Evolutionary conservation across 2,329 filamentous ascomycete genomes (phyloP).

Genomic region (Aspergillus pseudonomiae): DNA sequence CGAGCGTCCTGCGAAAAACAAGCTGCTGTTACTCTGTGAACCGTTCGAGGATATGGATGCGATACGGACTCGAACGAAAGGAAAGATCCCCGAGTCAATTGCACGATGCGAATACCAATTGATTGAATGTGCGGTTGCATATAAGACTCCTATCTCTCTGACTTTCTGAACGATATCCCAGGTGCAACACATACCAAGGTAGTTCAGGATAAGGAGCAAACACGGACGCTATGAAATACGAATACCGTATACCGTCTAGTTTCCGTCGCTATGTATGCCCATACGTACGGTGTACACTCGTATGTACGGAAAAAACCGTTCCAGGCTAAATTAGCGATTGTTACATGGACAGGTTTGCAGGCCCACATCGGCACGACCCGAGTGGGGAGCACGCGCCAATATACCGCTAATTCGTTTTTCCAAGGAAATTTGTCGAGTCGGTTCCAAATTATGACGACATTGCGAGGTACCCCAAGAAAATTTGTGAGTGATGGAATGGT

Average conservation of each 20-base stretch:
- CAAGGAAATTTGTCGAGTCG: background rate
- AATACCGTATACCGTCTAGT: background rate
- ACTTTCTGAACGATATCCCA: background rate
- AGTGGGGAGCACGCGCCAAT: conserved; percentile 8
- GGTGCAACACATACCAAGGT: background rate
- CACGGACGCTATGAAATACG: background rate
- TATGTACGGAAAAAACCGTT: background rate
- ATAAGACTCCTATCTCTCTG: no score
- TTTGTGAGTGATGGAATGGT: background rate
- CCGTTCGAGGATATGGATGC: background rate
- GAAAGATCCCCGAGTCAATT: background rate
- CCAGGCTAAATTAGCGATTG: conserved; percentile 4
- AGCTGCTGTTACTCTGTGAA: background rate
- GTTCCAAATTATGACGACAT: conserved; percentile 9
- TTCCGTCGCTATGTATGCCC: background rate
- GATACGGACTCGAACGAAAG: background rate
- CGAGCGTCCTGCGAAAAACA: background rate
- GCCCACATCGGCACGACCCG: conserved; percentile 27
- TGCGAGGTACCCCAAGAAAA: background rate
- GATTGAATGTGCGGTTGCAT: background rate
- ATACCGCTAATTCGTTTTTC: background rate
- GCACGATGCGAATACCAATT: background rate
- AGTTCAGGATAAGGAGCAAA: background rate
- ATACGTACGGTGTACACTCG: background rate
- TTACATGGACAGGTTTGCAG: conserved; percentile 3